Conservation (phyloP, 2,329 filamentous ascomycete genomes). For the Tolypocladium paradoxum region DNA sequence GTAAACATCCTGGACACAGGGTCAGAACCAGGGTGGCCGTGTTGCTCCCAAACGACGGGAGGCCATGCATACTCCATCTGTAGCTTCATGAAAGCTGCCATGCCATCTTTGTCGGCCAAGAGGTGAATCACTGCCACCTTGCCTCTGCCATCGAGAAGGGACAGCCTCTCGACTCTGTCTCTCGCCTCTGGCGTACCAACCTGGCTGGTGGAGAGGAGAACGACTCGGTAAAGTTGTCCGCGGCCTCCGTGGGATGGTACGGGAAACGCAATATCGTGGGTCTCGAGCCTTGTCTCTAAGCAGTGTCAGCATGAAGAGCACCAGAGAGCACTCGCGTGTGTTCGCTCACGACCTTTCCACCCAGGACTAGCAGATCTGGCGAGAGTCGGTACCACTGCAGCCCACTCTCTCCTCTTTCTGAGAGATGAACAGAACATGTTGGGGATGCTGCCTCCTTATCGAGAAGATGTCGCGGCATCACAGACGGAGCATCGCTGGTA, state of each 20-base stretch:
- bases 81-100: slow-evolving; percentile 27
- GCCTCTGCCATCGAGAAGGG: slow-evolving; percentile 26
- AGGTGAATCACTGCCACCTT: slow-evolving; percentile 34
- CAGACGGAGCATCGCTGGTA: background rate
- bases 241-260: slow-evolving; percentile 8
- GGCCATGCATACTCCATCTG: slow-evolving; percentile 29
- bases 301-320: slow-evolving; percentile 3
- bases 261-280: slow-evolving; percentile 35
- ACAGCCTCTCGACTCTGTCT: slow-evolving; percentile 29
- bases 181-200: slow-evolving; percentile 16
- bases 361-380: slow-evolving; percentile 3
- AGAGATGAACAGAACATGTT: slow-evolving; percentile 29
- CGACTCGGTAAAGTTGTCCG: slow-evolving; percentile 18
- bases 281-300: slow-evolving; percentile 29
- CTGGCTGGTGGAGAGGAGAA: slow-evolving; percentile 30
- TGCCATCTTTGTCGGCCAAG: slow-evolving; percentile 19
- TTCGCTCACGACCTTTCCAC: slow-evolving; percentile 14
- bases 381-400: slow-evolving; percentile 16
- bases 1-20: slow-evolving; percentile 19
- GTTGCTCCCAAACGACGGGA: background rate
- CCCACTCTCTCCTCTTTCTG: slow-evolving; percentile 25
- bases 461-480: background rate
- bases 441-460: background rate
- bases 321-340: background rate
- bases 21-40: background rate